Conservation (phyloP, 805 yeast species). For the Kodamaea restingae region DNA sequence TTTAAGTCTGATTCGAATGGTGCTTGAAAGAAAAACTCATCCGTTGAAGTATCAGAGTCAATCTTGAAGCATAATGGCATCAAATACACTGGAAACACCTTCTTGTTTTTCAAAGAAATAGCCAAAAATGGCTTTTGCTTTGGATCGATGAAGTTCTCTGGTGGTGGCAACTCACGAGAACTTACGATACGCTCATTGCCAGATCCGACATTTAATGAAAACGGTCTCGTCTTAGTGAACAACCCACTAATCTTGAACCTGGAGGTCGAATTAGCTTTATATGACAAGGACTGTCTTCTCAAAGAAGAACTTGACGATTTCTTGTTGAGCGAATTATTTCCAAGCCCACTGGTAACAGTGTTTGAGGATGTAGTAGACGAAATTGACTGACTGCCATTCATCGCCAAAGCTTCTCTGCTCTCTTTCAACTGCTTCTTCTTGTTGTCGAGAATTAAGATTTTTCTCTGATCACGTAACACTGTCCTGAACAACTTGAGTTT, state of each 20-base stretch:
- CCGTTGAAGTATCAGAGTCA: conserved; percentile 40
- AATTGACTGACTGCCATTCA: conserved; percentile 4
- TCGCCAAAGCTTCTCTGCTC: conserved; percentile 9
- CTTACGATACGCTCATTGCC: conserved; percentile 43
- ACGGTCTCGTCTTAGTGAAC: conserved; percentile 55
- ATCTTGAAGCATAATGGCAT: conserved; percentile 48
- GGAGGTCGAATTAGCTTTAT: conserved; percentile 36
- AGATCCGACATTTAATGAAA: conserved; percentile 47
- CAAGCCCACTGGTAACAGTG: conserved; percentile 2
- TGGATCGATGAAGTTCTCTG: conserved; percentile 35
- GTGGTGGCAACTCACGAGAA: conserved; percentile 59
- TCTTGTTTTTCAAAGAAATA: conserved; percentile 43
- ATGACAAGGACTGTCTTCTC: conserved; percentile 37
- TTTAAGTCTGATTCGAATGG: conserved; percentile 55
- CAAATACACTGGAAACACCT: conserved; percentile 51
- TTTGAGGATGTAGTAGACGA: conserved; percentile 1
- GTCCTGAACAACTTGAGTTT: conserved; percentile 26
- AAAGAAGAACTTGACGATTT: conserved; percentile 28
- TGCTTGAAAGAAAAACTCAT: conserved; percentile 67
- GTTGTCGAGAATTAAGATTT: conserved; percentile 28
- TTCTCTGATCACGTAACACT: conserved; percentile 30
- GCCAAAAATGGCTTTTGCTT: conserved; percentile 49
- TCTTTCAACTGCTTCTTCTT: conserved; percentile 27
- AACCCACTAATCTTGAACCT: conserved; percentile 55
- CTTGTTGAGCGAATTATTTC: conserved; percentile 18